Percentiles rank a stretch among this genome's conserved stretches.
phyloP scores from a whole-genome alignment of 2,329 filamentous ascomycete genomes.

The Aspergillus hortae region DNA sequence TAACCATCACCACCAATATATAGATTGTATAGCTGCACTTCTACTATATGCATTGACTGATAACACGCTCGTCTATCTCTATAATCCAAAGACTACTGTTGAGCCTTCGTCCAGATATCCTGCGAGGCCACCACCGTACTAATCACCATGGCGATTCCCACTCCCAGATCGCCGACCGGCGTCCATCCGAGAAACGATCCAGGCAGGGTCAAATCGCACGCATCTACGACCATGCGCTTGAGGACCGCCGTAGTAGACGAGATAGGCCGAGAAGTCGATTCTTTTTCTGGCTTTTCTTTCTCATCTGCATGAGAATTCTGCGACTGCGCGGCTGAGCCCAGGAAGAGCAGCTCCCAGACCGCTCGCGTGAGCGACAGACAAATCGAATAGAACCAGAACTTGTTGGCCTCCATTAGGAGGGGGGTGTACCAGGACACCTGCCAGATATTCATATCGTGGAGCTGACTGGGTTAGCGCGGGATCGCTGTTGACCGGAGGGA shows the following conservation, averaged over 20 bases:
- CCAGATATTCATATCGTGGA: conserved; percentile 50
- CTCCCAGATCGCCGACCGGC: conserved; percentile 46
- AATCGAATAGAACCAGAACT: conserved; percentile 66
- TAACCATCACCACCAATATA: background rate
- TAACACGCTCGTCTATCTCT: background rate
- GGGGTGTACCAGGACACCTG: conserved; percentile 37
- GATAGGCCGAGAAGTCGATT: background rate
- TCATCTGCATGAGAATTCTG: background rate
- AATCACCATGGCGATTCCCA: conserved; percentile 57
- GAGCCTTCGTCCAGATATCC: background rate
- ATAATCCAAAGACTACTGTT: background rate
- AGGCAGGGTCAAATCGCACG: conserved; percentile 60
- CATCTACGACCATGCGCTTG: conserved; percentile 52
- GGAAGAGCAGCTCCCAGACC: conserved; percentile 14
- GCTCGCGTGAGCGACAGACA: conserved; percentile 45
- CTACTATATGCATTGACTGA: too few relatives aligned
- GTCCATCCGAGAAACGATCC: conserved; percentile 60
- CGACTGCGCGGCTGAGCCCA: background rate
- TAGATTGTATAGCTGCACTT: too few relatives aligned
- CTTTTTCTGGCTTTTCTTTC: background rate
- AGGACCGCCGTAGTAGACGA: conserved; percentile 27
- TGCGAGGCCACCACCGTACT: conserved; percentile 53
- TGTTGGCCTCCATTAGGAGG: conserved; percentile 58
- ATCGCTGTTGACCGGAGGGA: background rate
- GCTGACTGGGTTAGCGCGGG: conserved; percentile 17